A percentile compares a stretch with the other conserved stretches of the same genome.
phyloP scores from a whole-genome alignment of 441 rosid species.

The Theobroma grandiflorum region DNA sequence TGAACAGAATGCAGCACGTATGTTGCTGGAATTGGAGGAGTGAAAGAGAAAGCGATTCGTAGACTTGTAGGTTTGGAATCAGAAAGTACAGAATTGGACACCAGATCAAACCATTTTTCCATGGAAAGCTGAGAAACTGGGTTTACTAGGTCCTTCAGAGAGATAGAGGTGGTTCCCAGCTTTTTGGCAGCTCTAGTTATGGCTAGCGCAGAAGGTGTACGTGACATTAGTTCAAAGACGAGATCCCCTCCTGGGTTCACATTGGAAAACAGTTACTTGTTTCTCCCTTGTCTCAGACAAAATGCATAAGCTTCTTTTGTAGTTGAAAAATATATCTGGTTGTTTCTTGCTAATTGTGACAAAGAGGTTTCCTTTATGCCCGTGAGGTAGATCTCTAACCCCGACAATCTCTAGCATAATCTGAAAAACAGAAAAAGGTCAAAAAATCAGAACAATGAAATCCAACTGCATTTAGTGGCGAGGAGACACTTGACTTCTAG shows the following conservation, averaged over 20 bases:
- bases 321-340: slow-evolving; percentile 34
- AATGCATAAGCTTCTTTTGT: slow-evolving; percentile 32
- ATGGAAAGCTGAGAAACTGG: slow-evolving; percentile 30
- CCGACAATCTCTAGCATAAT: slow-evolving; percentile 37
- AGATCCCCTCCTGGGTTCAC: slow-evolving; percentile 45
- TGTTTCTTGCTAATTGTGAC: slow-evolving; percentile 39
- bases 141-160: slow-evolving; percentile 32
- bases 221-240: slow-evolving; percentile 36
- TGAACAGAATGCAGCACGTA: slow-evolving; percentile 27
- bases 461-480: not conserved
- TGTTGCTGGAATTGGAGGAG: slow-evolving; percentile 36
- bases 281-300: slow-evolving; percentile 32
- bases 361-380: slow-evolving; percentile 23
- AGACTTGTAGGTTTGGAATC: slow-evolving; percentile 30
- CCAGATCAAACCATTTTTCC: slow-evolving; percentile 41
- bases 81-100: slow-evolving; percentile 22
- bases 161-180: slow-evolving; percentile 35
- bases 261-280: slow-evolving; percentile 32
- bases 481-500: too few species aligned
- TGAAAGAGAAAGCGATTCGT: slow-evolving; percentile 37
- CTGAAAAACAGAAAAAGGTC: slow-evolving; percentile 7
- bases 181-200: slow-evolving; percentile 9
- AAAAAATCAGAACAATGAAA: not conserved
- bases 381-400: not conserved
- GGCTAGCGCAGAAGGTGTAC: not conserved